A percentile compares a stretch with the other conserved stretches of the same genome.
These are phyloP conservation scores for Didymella exigua DNA, from an alignment of 2,329 filamentous ascomycete species.

Conservation along the genomic window DNA sequence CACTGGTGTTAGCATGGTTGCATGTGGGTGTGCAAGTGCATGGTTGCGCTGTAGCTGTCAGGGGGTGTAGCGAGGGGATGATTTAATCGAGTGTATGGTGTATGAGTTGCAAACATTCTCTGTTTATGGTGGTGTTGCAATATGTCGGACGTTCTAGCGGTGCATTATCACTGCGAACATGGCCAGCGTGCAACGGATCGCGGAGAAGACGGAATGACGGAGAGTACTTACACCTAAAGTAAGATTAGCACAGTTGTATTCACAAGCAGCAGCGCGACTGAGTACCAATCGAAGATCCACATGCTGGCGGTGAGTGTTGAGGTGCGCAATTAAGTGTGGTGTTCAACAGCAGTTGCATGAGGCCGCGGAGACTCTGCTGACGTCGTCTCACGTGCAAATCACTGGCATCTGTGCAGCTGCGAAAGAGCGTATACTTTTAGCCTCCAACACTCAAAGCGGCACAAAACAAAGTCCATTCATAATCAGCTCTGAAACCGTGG, in stretches of 20 bases:
- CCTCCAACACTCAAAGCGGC: neutral
- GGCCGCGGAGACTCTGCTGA: conserved; percentile 12
- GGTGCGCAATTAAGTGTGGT: neutral
- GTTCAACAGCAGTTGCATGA: neutral
- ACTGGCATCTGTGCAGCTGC: neutral
- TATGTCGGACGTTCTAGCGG: neutral
- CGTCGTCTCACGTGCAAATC: conserved; percentile 10
- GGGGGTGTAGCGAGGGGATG: too few species aligned
- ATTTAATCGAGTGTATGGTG: too few species aligned
- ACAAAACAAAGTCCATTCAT: too few species aligned
- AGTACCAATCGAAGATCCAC: conserved; percentile 91
- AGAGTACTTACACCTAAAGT: conserved; percentile 40
- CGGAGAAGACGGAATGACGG: conserved; percentile 6
- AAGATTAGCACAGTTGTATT: conserved; percentile 17
- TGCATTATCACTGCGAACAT: neutral
- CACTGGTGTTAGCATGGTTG: neutral
- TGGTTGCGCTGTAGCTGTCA: neutral
- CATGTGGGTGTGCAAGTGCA: neutral
- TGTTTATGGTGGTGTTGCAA: neutral
- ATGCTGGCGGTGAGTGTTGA: conserved; percentile 53
- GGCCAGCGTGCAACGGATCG: conserved; percentile 1
- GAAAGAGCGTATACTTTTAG: neutral
- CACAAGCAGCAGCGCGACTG: neutral
- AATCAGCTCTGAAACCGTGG: too few species aligned
- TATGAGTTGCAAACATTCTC: neutral